phyloP scores from a whole-genome alignment of 768 basidiomycete species.

The Termitomyces sp. region DNA sequence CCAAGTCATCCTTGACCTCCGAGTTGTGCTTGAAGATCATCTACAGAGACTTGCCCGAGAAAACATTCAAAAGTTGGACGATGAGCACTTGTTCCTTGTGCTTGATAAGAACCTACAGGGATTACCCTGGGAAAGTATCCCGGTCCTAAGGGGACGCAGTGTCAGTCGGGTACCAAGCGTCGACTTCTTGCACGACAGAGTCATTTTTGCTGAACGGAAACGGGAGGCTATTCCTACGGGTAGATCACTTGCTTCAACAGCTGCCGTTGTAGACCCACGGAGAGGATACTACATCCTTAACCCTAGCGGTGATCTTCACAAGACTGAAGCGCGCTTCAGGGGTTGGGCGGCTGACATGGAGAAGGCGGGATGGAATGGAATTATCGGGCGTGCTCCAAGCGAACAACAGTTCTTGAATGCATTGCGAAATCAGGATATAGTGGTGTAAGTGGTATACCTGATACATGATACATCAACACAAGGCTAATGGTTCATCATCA shows the following conservation, averaged over 20 bases:
- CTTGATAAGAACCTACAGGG: slow-evolving; percentile 37
- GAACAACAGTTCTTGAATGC: slow-evolving; percentile 82
- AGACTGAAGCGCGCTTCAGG: slow-evolving; percentile 79
- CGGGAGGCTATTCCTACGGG: slow-evolving; percentile 16
- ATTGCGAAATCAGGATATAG: slow-evolving; percentile 68
- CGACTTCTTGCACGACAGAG: slow-evolving; percentile 81
- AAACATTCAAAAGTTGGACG: slow-evolving; percentile 26
- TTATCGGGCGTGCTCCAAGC: slow-evolving; percentile 68
- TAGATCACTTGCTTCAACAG: slow-evolving; percentile 26
- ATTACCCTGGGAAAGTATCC: slow-evolving; percentile 95
- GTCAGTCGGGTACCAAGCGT: slow-evolving; percentile 91
- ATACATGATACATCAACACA: background rate
- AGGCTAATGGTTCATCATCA: background rate
- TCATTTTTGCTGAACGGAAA: slow-evolving; percentile 53
- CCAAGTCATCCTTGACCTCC: slow-evolving; percentile 84
- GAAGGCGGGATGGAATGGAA: slow-evolving; percentile 76
- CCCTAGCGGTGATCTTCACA: slow-evolving; percentile 83
- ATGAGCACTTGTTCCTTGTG: slow-evolving; percentile 43
- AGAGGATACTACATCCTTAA: slow-evolving; percentile 86
- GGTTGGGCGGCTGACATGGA: slow-evolving; percentile 75
- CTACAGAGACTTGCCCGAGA: slow-evolving; percentile 27
- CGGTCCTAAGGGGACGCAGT: slow-evolving; percentile 75
- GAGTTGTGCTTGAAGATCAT: slow-evolving; percentile 71
- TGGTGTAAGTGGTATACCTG: slow-evolving; percentile 64
- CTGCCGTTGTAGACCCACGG: slow-evolving; percentile 54